phyloP scores from a whole-genome alignment of 495 filamentous ascomycete species.

The Glonium stellatum region DNA sequence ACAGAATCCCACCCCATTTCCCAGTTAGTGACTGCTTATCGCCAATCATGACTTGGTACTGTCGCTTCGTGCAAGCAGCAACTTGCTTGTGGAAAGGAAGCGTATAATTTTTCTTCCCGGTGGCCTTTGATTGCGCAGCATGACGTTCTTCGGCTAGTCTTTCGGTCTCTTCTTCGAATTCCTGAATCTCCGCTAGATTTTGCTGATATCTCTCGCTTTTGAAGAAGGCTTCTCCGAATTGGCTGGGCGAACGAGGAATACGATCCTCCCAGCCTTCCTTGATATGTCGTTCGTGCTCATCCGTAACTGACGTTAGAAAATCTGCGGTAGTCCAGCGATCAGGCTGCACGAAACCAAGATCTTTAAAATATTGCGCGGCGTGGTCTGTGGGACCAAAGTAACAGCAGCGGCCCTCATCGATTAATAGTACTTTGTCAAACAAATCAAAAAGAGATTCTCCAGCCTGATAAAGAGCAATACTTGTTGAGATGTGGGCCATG shows the following conservation, averaged over 20 bases:
- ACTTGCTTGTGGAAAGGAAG: slow-evolving; percentile 63
- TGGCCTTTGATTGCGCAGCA: slow-evolving; percentile 41
- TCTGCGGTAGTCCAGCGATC: slow-evolving; percentile 61
- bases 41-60: slow-evolving; percentile 59
- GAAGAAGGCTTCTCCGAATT: slow-evolving; percentile 51
- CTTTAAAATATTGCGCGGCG: slow-evolving; percentile 56
- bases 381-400: slow-evolving; percentile 56
- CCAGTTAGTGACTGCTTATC: slow-evolving; percentile 48
- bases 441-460: slow-evolving; percentile 61
- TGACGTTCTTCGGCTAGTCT: slow-evolving; percentile 43
- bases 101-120: slow-evolving; percentile 60
- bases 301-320: slow-evolving; percentile 62
- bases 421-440: slow-evolving; percentile 65
- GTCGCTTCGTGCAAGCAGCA: slow-evolving; percentile 57
- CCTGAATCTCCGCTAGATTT: slow-evolving; percentile 34
- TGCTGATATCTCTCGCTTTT: slow-evolving; percentile 37
- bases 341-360: slow-evolving; percentile 55
- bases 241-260: slow-evolving; percentile 52
- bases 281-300: slow-evolving; percentile 53
- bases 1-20: slow-evolving; percentile 56
- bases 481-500: slow-evolving; percentile 53
- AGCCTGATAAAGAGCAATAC: slow-evolving; percentile 66
- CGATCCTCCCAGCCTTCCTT: slow-evolving; percentile 51
- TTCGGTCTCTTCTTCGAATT: slow-evolving; percentile 48
- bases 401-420: slow-evolving; percentile 58